Evolutionary conservation across 1,284 basidiomycete species (phyloP), one percentile per base, ranked within the genome.

Genomic region (Tylopilus sp.): DNA sequence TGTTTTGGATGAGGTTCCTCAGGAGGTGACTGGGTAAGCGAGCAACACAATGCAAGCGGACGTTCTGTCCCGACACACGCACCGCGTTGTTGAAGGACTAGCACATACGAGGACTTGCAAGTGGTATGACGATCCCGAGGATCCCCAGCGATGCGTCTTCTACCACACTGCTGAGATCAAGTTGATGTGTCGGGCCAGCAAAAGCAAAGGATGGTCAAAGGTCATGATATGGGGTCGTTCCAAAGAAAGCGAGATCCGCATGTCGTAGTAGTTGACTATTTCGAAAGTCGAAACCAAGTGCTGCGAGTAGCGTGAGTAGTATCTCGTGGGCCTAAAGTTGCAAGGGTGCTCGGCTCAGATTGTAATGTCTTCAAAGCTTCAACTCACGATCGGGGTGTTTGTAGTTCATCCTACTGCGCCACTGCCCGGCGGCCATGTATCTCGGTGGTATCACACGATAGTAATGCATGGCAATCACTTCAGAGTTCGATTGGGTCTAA

Each of bases 1-100:
- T 88, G 85, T 58, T 88, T 84, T 3, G 82, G 80, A 63, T 80
- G 83, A 7, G 76, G 73, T 58, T 84, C 78, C n/a, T 77, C 78
- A 21, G 21, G n/a, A 21, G 26, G 30, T 12, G 16, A 9, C 54
- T 55, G 21, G 25, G 18, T 33, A 15, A 26, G 34, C 2, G 23
- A 25, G 28, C 38, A n/a, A 35, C 8, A n/a, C 13, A 12, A n/a
- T n/a, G 9, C 23, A 15, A 12, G 16, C n/a, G 10, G 26, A n/a
- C 26, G 13, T 23, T 15, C 11, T 16, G 30, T n/a, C 26, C 9
- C 12, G 19, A 37, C 44, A 42, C 18, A 43, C 54, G 18, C 46
- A 55, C 53, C 6, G 33, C 29, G 15, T 36, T 37, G 25, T 46
- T 31, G 7, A 49, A 12, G 9, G 34, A 36, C 18, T 15, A 37